Base-by-base conservation (phyloP, 1,284 basidiomycete genomes). In the Trametes versicolor region DNA sequence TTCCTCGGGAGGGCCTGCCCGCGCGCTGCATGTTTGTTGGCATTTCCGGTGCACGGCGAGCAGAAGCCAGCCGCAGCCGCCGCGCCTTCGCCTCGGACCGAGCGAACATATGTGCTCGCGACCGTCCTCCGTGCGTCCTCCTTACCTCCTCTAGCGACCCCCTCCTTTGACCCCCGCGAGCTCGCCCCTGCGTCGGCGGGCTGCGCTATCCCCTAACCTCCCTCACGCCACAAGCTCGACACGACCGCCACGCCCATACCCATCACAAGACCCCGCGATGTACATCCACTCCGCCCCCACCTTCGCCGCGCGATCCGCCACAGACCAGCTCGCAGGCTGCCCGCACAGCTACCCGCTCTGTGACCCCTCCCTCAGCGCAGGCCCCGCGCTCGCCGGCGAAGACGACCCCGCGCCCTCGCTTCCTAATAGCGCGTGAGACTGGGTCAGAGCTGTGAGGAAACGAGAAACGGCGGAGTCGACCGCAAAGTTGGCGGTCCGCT, bases 331-430 rank as follows among this genome's bases (percentile, higher is more conserved):
- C 53, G 3, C 29, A 32, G 29, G 29, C 29, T 62, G 61, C 54
- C 61, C 61, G 4, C 39, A 48, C 21, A n/a, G 19, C 37, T 62
- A 62, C 54, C 61, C 54, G 10, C n/a, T 17, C 8, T 62, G 61
- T 39, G 48, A 17, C 29, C 61, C 61, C 48, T 6, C 61, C n/a
- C 61, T 62, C 48, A 62, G 61, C 49, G 61, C 55, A 17, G 61
- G 61, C 13, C 61, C 61, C 54, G 61, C 54, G 13, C 61, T 62
- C 61, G 19, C 39, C 37, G 49, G 52, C 39, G 29, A 39, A 15
- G 39, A 62, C 23, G 48, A 27, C 27, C 43, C 25, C 50, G 27
- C 21, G 45, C 5, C n/a, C 45, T 36, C 34, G 41, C 41, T n/a
- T n/a, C n/a, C n/a, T n/a, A n/a, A n/a, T n/a, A n/a, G n/a, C n/a